These are phyloP conservation scores for Diplosphaera chodatii DNA, from an alignment of 139 green algal genomes.

Conservation along the genomic window DNA sequence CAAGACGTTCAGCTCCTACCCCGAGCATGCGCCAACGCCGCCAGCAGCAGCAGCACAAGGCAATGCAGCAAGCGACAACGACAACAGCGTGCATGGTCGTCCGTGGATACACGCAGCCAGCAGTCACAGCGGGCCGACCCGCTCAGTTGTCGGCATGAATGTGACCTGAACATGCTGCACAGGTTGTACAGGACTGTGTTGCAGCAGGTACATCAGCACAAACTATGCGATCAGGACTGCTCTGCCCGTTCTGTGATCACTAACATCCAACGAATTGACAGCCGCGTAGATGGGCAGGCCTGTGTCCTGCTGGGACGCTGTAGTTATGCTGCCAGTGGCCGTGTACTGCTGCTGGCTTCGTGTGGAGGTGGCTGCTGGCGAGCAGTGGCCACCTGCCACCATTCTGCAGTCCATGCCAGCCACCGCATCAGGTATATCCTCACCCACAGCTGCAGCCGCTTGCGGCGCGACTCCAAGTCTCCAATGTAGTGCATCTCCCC, in stretches of 20 bases:
- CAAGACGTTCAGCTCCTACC: background rate
- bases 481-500: conserved; percentile 7
- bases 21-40: background rate
- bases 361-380: too few relatives aligned
- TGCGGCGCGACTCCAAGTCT: background rate
- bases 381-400: background rate
- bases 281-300: too few relatives aligned
- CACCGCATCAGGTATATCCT: conserved; percentile 3
- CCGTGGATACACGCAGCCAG: too few relatives aligned
- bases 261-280: too few relatives aligned
- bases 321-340: too few relatives aligned
- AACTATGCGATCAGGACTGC: too few relatives aligned
- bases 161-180: background rate
- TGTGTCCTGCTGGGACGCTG: too few relatives aligned
- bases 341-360: too few relatives aligned
- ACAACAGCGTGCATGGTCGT: too few relatives aligned
- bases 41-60: background rate
- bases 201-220: too few relatives aligned
- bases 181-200: too few relatives aligned
- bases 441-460: conserved; percentile 5
- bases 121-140: background rate
- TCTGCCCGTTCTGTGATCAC: too few relatives aligned
- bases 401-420: background rate
- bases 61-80: background rate
- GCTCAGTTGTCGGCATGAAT: background rate